These are phyloP conservation scores for Tricholoma bakamatsutake DNA, from an alignment of 768 basidiomycete species.

Conservation along the genomic window DNA sequence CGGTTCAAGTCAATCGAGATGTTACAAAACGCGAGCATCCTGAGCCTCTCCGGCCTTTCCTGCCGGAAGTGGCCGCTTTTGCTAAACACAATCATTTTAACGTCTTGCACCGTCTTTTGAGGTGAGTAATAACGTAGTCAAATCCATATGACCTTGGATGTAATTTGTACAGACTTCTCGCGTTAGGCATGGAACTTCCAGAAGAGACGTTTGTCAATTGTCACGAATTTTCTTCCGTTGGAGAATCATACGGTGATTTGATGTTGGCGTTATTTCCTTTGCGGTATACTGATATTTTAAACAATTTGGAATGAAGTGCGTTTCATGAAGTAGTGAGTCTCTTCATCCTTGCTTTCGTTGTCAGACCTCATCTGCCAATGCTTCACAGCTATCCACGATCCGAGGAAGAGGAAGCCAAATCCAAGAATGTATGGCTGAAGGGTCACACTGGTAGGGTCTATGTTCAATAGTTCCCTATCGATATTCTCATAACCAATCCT, in stretches of 20 bases:
- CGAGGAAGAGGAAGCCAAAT: constrained; percentile 34
- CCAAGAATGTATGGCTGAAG: constrained; percentile 45
- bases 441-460: constrained; percentile 36
- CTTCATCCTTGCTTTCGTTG: too few relatives aligned
- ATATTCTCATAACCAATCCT: neutral
- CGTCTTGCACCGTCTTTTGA: constrained; percentile 30
- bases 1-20: constrained; percentile 26
- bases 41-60: constrained; percentile 27
- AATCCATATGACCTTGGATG: too few relatives aligned
- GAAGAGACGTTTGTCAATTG: constrained; percentile 37
- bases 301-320: constrained; percentile 14
- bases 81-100: constrained; percentile 31
- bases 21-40: constrained; percentile 29
- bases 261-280: too few relatives aligned
- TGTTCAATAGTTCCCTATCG: too few relatives aligned
- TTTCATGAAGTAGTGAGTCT: constrained; percentile 43
- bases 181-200: constrained; percentile 38
- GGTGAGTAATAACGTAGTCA: constrained; percentile 13
- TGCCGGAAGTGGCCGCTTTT: constrained; percentile 31
- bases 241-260: constrained; percentile 30
- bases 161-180: constrained; percentile 21
- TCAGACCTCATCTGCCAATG: too few relatives aligned
- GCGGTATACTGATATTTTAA: too few relatives aligned
- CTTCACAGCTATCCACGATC: constrained; percentile 32
- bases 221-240: constrained; percentile 29